A percentile compares a stretch with the other conserved stretches of the same genome.
phyloP scores from a whole-genome alignment of 441 rosid species.

The Populus trichocarpa region DNA sequence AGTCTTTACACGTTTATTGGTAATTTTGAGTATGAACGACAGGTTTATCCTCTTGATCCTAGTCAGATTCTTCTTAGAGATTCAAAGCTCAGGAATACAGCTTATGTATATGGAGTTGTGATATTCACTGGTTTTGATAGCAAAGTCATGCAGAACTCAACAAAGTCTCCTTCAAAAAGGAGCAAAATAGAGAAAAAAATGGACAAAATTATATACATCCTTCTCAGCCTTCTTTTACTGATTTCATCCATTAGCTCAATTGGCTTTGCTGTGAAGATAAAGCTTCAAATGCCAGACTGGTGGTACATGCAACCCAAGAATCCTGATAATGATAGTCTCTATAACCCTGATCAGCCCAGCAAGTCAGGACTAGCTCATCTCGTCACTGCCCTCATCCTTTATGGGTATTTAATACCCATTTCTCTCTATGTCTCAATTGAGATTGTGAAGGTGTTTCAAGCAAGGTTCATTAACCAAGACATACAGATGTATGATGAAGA shows the following conservation, averaged over 20 bases:
- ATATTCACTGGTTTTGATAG: constrained; percentile 92
- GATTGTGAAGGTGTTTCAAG: constrained; percentile 94
- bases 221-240: constrained; percentile 63
- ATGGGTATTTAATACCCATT: constrained; percentile 92
- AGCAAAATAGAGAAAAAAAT: constrained; percentile 85
- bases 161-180: constrained; percentile 86
- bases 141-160: constrained; percentile 96
- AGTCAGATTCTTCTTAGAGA: constrained; percentile 94
- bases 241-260: constrained; percentile 77
- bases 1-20: constrained; percentile 89
- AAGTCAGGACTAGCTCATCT: constrained; percentile 76
- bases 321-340: constrained; percentile 36
- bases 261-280: constrained; percentile 80
- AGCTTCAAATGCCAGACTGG: constrained; percentile 71
- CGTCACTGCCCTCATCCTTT: constrained; percentile 86
- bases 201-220: constrained; percentile 87
- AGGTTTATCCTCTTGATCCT: constrained; percentile 77
- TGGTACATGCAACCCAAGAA: constrained; percentile 64
- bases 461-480: constrained; percentile 81
- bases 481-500: constrained; percentile 82
- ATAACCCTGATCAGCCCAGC: constrained; percentile 51
- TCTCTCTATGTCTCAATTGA: constrained; percentile 96
- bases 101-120: constrained; percentile 79
- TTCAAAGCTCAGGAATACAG: constrained; percentile 89
- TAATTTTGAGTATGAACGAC: constrained; percentile 67